A percentile compares a stretch with the other conserved stretches of the same genome.
Conservation (phyloP, 352 stramenopile genomes). For the Pythium guiyangense region DNA sequence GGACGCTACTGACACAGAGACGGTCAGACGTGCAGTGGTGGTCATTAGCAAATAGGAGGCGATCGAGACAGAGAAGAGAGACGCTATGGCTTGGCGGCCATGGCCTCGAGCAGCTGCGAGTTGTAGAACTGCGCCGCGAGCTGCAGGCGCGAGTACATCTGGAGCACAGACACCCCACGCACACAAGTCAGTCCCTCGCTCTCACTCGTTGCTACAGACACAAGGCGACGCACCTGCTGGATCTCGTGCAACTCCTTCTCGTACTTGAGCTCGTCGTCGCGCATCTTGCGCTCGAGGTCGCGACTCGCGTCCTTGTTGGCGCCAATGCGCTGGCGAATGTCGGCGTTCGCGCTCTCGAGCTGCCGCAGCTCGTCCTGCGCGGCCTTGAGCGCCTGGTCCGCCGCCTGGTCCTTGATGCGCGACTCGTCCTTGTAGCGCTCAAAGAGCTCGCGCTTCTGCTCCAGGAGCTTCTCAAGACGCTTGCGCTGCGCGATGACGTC, state of each 20-base stretch:
- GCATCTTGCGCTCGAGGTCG: conserved; percentile 62
- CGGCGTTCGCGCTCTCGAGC: conserved; percentile 39
- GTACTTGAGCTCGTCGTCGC: conserved; percentile 58
- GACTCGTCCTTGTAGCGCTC: conserved; percentile 63
- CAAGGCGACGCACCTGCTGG: conserved; percentile 29
- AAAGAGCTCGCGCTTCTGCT: conserved; percentile 69
- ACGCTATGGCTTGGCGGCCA: conserved; percentile 25
- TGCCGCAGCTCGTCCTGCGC: conserved; percentile 54
- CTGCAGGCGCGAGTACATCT: conserved; percentile 72
- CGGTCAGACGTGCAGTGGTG: no score
- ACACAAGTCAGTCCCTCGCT: no score
- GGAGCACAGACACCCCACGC: no score
- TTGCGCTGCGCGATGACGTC: conserved; percentile 66
- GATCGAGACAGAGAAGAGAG: neutral
- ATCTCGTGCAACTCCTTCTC: conserved; percentile 62
- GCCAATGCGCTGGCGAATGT: conserved; percentile 48
- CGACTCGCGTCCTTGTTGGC: conserved; percentile 43
- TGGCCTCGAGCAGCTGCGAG: conserved; percentile 44
- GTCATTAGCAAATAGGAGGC: no score
- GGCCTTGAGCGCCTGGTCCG: conserved; percentile 43
- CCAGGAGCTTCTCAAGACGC: conserved; percentile 60
- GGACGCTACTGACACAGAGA: no score
- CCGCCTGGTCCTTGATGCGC: conserved; percentile 53
- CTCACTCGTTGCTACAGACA: neutral
- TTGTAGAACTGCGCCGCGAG: conserved; percentile 69